These are phyloP conservation scores for Drosera spatulata DNA, from an alignment of 179 eudicot species.

Conservation along the genomic window DNA sequence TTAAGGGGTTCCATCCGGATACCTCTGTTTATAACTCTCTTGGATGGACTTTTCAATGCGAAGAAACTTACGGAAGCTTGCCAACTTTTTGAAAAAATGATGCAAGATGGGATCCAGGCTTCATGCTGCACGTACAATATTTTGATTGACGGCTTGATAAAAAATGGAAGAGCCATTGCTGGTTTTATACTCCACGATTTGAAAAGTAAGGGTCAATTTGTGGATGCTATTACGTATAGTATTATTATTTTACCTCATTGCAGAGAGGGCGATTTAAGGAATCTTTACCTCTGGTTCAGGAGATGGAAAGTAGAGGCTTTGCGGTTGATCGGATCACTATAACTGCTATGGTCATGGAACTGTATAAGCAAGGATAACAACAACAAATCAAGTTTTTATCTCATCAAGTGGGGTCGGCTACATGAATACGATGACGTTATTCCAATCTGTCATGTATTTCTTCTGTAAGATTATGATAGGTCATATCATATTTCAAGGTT, in stretches of 20 bases:
- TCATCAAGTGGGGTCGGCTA: too few relatives aligned
- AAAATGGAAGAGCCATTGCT: conserved; percentile 67
- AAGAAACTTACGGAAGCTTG: conserved; percentile 71
- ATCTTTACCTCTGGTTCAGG: conserved; percentile 68
- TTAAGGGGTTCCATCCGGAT: conserved; percentile 57
- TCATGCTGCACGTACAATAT: conserved; percentile 81
- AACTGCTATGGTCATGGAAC: conserved; percentile 54
- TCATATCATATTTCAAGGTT: too few relatives aligned
- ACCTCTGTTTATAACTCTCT: conserved; percentile 69
- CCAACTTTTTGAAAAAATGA: conserved; percentile 76
- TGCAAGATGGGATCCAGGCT: conserved; percentile 64
- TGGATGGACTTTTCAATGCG: conserved; percentile 73
- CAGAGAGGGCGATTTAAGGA: conserved; percentile 52
- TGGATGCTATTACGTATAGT: conserved; percentile 73
- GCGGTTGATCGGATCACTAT: conserved; percentile 75
- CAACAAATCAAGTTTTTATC: too few relatives aligned
- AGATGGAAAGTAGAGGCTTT: conserved; percentile 86
- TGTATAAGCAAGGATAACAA: too few relatives aligned
- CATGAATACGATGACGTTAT: too few relatives aligned
- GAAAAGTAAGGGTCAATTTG: conserved; percentile 81
- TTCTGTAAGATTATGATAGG: too few relatives aligned
- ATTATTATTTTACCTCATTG: conserved; percentile 61
- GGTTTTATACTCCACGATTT: conserved; percentile 65
- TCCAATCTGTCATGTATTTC: too few relatives aligned
- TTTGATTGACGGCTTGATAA: conserved; percentile 72